Base-by-base conservation (phyloP, 2,329 filamentous ascomycete genomes). In the Ophiostoma novo-ulmi region DNA sequence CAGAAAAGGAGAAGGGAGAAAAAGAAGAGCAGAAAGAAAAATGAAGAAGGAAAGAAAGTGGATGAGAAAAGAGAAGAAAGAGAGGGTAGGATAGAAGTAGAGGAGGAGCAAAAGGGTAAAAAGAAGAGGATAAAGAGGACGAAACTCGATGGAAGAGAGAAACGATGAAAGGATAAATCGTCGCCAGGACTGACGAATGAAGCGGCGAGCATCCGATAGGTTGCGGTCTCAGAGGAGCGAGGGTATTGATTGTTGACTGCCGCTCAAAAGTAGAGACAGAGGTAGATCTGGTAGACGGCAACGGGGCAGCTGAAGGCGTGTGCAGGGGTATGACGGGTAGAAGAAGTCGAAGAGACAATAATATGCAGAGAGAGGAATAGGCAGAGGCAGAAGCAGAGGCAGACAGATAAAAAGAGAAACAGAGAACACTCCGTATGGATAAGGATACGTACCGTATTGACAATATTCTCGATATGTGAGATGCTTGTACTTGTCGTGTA, bases 151-250 rank as follows among this genome's bases (percentile, higher is more conserved):
- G 36, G 35, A 17, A 39, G 48, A 64, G 8, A 38, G 11, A 66
- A 36, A 65, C 35, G 52, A 71, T 22, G 69, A 69, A 70, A 10
- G 36, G 38, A 68, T 38, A 65, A 64, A 66, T 22, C 38, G 63
- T 22, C 48, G 26, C 36, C 70, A 68, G 68, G 68, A 70, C 69
- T 22, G 69, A 70, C 71, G 68, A 74, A 72, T 71, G 55, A 73
- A 70, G 71, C 72, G 71, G 71, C 72, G 71, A 71, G 71, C 69
- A 70, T 70, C 73, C 72, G 73, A 74, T 73, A 73, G 73, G 73
- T 69, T 72, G 64, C 65, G 26, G 55, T 63, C 31, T 39, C 58
- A 26, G 31, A 58, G 39, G 20, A 35, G 36, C 39, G 55, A 71
- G 70, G 35, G 38, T 55, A 38, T 17, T 48, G 13, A 65, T 13